These are phyloP conservation scores for Chrysochromulina parva DNA, from an alignment of 78 protist species.

Conservation along the genomic window DNA sequence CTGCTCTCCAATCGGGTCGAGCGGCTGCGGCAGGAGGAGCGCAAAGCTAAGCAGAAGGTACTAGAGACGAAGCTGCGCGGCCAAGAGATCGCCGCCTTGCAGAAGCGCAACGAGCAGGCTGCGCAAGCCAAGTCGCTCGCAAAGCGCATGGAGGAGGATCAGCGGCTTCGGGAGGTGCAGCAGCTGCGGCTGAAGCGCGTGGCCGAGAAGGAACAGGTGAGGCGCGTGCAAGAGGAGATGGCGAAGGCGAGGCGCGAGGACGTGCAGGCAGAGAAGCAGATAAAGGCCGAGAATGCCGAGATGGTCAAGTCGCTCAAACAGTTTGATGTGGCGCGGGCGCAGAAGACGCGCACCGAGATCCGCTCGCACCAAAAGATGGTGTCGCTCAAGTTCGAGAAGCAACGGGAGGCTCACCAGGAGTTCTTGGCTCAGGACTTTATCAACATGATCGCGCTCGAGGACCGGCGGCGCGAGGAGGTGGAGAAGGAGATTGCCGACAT, in stretches of 20 bases:
- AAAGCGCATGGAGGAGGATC: not conserved
- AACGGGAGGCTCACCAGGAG: slow-evolving; percentile 9
- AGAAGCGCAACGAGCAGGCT: not conserved
- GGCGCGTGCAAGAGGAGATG: not conserved
- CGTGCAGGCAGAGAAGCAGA: not conserved
- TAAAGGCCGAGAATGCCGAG: not conserved
- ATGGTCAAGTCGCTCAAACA: not conserved
- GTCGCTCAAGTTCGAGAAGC: not conserved
- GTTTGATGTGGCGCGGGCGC: no score
- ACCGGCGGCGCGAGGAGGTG: not conserved
- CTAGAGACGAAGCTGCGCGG: not conserved
- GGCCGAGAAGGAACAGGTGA: not conserved
- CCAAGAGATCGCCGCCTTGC: not conserved
- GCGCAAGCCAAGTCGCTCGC: not conserved
- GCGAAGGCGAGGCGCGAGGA: not conserved
- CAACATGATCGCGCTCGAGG: not conserved
- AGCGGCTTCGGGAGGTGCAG: not conserved
- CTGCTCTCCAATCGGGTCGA: not conserved
- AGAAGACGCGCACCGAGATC: not conserved
- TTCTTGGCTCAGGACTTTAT: not conserved
- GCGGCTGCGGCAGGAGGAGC: not conserved
- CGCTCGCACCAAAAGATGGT: not conserved
- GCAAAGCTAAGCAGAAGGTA: not conserved
- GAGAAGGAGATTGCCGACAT: not conserved
- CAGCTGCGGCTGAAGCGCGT: not conserved